Conservation (phyloP, 768 basidiomycete species). For the Boletus tylopilopsis region DNA sequence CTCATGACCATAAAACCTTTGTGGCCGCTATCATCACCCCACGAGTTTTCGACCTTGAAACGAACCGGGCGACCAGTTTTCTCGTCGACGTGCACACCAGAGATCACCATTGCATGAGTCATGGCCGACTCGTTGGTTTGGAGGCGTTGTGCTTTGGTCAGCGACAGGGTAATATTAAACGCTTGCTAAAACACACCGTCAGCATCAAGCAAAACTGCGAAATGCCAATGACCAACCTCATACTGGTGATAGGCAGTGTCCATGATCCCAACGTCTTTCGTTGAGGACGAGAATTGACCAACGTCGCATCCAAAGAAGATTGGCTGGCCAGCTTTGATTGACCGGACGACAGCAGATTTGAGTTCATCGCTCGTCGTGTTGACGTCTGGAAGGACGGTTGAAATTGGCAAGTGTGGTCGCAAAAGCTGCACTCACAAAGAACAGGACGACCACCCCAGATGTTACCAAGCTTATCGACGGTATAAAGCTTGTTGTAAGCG, state of each 20-base stretch:
- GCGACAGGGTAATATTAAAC: slow-evolving; percentile 74
- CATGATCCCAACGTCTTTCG: slow-evolving; percentile 68
- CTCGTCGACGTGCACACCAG: slow-evolving; percentile 82
- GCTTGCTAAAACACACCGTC: slow-evolving; percentile 50
- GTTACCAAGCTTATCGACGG: slow-evolving; percentile 91
- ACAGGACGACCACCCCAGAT: slow-evolving; percentile 85
- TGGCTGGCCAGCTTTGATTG: slow-evolving; percentile 83
- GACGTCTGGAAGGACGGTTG: slow-evolving; percentile 55
- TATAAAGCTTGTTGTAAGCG: slow-evolving; percentile 75
- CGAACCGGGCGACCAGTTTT: slow-evolving; percentile 66
- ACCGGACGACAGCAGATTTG: slow-evolving; percentile 78
- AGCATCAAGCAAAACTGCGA: not conserved
- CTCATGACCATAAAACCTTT: slow-evolving; percentile 94
- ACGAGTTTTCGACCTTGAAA: slow-evolving; percentile 98
- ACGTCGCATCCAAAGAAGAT: slow-evolving; percentile 98
- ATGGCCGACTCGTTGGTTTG: slow-evolving; percentile 81
- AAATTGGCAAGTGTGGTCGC: not conserved
- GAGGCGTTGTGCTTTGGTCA: slow-evolving; percentile 84
- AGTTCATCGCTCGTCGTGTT: slow-evolving; percentile 82
- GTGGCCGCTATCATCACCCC: slow-evolving; percentile 75
- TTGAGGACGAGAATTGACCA: slow-evolving; percentile 73
- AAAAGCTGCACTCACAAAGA: slow-evolving; percentile 52
- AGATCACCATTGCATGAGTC: slow-evolving; percentile 91
- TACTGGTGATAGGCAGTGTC: slow-evolving; percentile 80
- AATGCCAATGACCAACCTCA: slow-evolving; percentile 43